phyloP scores from a whole-genome alignment of 2,329 filamentous ascomycete species.

The Ophidiomyces ophidiicola region DNA sequence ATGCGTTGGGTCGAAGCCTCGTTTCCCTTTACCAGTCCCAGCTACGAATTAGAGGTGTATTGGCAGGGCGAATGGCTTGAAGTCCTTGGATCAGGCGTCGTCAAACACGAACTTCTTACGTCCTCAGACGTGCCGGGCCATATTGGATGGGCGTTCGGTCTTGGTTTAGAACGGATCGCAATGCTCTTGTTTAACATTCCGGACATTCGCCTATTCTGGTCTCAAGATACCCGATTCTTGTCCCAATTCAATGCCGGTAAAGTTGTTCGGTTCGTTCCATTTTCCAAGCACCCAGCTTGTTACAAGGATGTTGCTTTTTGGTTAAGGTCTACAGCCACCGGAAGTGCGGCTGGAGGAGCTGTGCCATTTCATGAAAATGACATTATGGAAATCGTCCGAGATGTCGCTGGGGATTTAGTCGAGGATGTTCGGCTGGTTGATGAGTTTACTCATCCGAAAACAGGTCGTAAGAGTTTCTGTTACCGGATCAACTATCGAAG shows the following conservation, averaged over 20 bases:
- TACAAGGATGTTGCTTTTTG: slow-evolving; percentile 93
- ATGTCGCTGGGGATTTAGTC: slow-evolving; percentile 66
- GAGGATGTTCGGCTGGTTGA: slow-evolving; percentile 81
- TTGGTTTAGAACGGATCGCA: slow-evolving; percentile 86
- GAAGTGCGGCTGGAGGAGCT: slow-evolving; percentile 28
- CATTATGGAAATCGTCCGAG: slow-evolving; percentile 87
- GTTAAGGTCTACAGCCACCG: slow-evolving; percentile 42
- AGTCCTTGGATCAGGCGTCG: slow-evolving; percentile 82
- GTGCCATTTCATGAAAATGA: slow-evolving; percentile 78
- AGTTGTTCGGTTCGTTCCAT: slow-evolving; percentile 61
- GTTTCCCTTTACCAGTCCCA: slow-evolving; percentile 92
- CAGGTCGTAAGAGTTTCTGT: slow-evolving; percentile 68
- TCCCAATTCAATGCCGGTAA: slow-evolving; percentile 55
- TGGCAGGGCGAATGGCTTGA: slow-evolving; percentile 94
- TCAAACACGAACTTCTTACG: slow-evolving; percentile 68
- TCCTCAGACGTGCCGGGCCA: slow-evolving; percentile 63
- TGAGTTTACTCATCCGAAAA: slow-evolving; percentile 79
- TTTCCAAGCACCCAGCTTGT: slow-evolving; percentile 82
- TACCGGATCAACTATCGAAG: slow-evolving; percentile 92
- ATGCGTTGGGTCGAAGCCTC: slow-evolving; percentile 94
- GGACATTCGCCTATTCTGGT: slow-evolving; percentile 96
- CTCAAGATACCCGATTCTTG: slow-evolving; percentile 70
- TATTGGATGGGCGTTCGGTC: slow-evolving; percentile 88
- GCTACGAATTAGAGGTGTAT: slow-evolving; percentile 91
- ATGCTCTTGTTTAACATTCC: slow-evolving; percentile 96